Percentiles rank a stretch among this genome's conserved stretches.
These are phyloP conservation scores for Chlorella sp. DNA, from an alignment of 139 green algal species.

Conservation along the genomic window DNA sequence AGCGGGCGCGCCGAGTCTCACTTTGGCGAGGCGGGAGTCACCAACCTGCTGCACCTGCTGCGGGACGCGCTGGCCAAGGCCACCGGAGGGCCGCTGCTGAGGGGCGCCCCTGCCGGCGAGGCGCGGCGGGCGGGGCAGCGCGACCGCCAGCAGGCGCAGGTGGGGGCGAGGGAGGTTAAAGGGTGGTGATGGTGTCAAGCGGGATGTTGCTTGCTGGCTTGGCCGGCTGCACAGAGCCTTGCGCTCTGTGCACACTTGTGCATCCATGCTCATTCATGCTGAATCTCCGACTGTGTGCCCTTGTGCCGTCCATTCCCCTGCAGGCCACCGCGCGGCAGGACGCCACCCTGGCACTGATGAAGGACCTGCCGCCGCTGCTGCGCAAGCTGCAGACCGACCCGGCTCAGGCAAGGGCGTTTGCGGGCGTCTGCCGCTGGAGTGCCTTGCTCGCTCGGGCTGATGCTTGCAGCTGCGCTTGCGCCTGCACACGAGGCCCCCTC, in stretches of 20 bases:
- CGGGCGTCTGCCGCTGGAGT: too few relatives aligned
- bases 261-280: background rate
- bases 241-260: background rate
- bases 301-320: background rate
- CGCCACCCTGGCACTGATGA: slow-evolving; percentile 59
- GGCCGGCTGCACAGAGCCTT: too few relatives aligned
- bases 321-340: slow-evolving; percentile 49
- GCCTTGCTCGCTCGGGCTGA: too few relatives aligned
- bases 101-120: background rate
- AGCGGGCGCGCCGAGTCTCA: slow-evolving; percentile 45
- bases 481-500: too few relatives aligned
- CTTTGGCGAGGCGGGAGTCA: slow-evolving; percentile 44
- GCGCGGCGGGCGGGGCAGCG: background rate
- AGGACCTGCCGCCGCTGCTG: slow-evolving; percentile 61
- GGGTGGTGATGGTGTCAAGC: too few relatives aligned
- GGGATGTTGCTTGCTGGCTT: too few relatives aligned
- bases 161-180: too few relatives aligned
- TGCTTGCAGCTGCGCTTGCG: too few relatives aligned
- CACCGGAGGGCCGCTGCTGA: slow-evolving; percentile 23
- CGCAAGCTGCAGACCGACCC: slow-evolving; percentile 58
- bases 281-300: background rate
- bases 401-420: slow-evolving; percentile 38
- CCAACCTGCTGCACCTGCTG: slow-evolving; percentile 54
- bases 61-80: slow-evolving; percentile 36
- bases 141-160: background rate